Conservation (phyloP, 345 rosid genomes). For the Aethionema arabicum region DNA sequence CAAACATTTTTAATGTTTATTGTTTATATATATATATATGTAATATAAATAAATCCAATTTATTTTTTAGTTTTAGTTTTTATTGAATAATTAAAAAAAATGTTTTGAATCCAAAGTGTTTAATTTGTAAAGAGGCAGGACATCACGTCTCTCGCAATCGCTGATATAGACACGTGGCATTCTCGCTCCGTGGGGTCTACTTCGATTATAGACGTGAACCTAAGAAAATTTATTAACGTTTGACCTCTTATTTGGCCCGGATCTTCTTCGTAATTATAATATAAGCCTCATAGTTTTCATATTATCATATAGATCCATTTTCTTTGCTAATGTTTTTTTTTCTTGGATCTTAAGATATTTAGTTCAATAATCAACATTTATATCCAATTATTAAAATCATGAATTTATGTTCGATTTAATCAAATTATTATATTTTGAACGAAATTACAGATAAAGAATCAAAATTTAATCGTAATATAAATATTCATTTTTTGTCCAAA, state of each 20-base stretch:
- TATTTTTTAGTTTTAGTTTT: not conserved
- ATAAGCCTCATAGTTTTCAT: not conserved
- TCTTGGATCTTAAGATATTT: not conserved
- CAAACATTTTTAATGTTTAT: too few relatives aligned
- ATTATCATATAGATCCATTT: not conserved
- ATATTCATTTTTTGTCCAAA: too few relatives aligned
- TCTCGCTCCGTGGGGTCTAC: constrained; percentile 28
- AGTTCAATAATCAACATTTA: not conserved
- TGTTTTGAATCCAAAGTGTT: not conserved
- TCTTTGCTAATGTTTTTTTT: not conserved
- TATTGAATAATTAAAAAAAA: not conserved
- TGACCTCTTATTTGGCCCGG: constrained; percentile 24
- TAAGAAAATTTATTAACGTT: constrained; percentile 5
- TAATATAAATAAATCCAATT: too few relatives aligned
- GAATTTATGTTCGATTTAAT: too few relatives aligned
- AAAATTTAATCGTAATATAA: too few relatives aligned
- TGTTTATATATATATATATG: too few relatives aligned
- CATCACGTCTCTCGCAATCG: constrained; percentile 30
- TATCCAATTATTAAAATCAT: too few relatives aligned
- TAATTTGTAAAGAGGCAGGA: constrained; percentile 15
- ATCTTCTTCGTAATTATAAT: not conserved
- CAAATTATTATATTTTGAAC: too few relatives aligned
- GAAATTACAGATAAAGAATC: too few relatives aligned
- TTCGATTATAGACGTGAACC: constrained; percentile 24
- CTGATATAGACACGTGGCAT: constrained; percentile 26